phyloP scores from a whole-genome alignment of 164 flowering plant genomes.

The Magnolia changhungtana region DNA sequence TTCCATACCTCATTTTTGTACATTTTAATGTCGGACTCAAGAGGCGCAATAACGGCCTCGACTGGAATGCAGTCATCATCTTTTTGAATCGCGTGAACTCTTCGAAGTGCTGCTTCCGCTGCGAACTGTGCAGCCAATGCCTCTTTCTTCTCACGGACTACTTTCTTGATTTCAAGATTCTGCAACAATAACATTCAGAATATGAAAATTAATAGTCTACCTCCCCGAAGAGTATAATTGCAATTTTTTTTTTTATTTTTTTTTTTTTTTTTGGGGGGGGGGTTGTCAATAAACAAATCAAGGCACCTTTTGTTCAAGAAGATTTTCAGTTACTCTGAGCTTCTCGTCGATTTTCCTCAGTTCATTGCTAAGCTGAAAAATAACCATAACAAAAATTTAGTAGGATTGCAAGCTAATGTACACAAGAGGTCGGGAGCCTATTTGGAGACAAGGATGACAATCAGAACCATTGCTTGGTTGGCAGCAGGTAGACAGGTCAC shows the following conservation, averaged over 20 bases:
- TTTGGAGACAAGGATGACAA: too few species aligned
- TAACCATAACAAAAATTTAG: conserved; percentile 11
- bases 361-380: conserved; percentile 52
- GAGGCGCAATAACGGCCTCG: conserved; percentile 74
- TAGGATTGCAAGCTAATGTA: background rate
- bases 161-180: conserved; percentile 80
- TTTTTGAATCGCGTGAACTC: conserved; percentile 67
- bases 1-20: conserved; percentile 62
- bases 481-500: background rate
- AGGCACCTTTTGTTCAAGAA: conserved; percentile 69
- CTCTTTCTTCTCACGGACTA: conserved; percentile 63
- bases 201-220: conserved; percentile 7
- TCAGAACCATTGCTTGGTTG: background rate
- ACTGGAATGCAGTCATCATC: conserved; percentile 57
- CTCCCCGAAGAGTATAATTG: background rate
- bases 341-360: conserved; percentile 57
- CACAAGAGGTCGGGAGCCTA: too few species aligned
- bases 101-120: conserved; percentile 89
- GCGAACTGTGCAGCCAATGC: conserved; percentile 91
- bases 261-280: too few species aligned
- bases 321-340: conserved; percentile 45
- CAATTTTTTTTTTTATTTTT: background rate
- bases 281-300: background rate
- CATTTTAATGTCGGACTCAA: conserved; percentile 78
- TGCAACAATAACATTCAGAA: conserved; percentile 22